Evolutionary conservation across 1,284 basidiomycete genomes (phyloP).

Genomic region (Malassezia yamatoensis): DNA sequence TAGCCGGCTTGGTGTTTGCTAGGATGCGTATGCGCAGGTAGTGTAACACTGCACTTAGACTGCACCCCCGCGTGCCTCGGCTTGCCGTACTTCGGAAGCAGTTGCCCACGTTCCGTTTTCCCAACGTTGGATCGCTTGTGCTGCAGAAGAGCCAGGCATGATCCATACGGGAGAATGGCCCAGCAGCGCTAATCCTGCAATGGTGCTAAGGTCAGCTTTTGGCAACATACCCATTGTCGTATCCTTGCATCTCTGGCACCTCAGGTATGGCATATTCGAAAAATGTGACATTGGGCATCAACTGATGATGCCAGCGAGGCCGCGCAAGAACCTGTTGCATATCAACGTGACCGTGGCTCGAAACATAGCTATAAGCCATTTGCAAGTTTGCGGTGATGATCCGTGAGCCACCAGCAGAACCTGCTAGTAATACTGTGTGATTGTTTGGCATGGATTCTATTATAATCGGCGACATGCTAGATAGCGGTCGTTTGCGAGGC

Average conservation of each 20-base stretch:
- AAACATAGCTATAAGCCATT: slow-evolving; percentile 31
- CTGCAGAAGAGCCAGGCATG: slow-evolving; percentile 27
- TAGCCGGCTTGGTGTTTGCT: slow-evolving; percentile 55
- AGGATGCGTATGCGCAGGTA: slow-evolving; percentile 8
- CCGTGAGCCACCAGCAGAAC: slow-evolving; percentile 49
- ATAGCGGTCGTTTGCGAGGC: slow-evolving; percentile 49
- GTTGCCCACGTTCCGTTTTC: slow-evolving; percentile 21
- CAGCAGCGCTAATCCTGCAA: slow-evolving; percentile 2
- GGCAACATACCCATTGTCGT: slow-evolving; percentile 47
- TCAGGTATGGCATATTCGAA: slow-evolving; percentile 41
- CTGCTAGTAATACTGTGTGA: slow-evolving; percentile 47
- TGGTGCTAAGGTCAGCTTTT: neutral
- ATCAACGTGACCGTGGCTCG: slow-evolving; percentile 30
- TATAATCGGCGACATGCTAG: slow-evolving; percentile 48
- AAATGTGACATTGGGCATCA: slow-evolving; percentile 39
- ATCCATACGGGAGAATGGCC: slow-evolving; percentile 47
- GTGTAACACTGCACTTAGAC: slow-evolving; percentile 1
- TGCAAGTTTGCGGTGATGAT: slow-evolving; percentile 51
- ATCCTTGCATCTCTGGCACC: slow-evolving; percentile 41
- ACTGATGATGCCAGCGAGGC: slow-evolving; percentile 51
- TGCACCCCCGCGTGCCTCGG: slow-evolving; percentile 32
- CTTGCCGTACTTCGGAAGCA: slow-evolving; percentile 34
- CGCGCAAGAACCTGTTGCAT: slow-evolving; percentile 33
- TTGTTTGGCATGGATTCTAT: slow-evolving; percentile 31
- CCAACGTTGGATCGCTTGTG: slow-evolving; percentile 32